These are phyloP conservation scores for Metschnikowia baotianmanensis DNA, from an alignment of 805 yeast species.

Conservation along the genomic window DNA sequence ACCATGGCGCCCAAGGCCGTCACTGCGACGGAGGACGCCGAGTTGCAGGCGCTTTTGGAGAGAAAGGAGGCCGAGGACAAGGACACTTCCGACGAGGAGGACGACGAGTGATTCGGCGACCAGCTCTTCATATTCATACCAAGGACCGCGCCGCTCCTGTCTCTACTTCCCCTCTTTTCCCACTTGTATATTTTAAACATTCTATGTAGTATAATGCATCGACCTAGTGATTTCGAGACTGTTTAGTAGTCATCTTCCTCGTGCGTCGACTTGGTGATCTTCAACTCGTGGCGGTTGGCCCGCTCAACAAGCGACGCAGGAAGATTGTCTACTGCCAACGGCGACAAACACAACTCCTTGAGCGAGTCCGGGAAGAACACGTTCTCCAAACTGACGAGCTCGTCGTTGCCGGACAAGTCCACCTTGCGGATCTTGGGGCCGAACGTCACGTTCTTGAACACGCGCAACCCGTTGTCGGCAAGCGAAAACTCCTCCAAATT, in stretches of 20 bases:
- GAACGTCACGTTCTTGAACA: constrained; percentile 36
- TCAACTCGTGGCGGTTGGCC: constrained; percentile 35
- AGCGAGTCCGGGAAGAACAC: constrained; percentile 38
- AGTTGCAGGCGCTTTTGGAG: constrained; percentile 92
- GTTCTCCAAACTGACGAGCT: constrained; percentile 36
- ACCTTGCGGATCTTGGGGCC: constrained; percentile 33
- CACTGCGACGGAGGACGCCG: constrained; percentile 97
- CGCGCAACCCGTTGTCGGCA: constrained; percentile 38
- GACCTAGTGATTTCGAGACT: constrained; percentile 3
- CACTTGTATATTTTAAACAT: constrained; percentile 16
- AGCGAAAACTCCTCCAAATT: constrained; percentile 31
- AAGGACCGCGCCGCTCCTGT: not conserved
- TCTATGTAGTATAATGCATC: constrained; percentile 11
- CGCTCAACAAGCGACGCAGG: constrained; percentile 39
- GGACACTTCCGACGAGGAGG: constrained; percentile 80
- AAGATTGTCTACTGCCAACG: constrained; percentile 32
- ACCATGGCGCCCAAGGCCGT: constrained; percentile 99
- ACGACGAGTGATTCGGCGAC: constrained; percentile 32
- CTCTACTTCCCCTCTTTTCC: not conserved
- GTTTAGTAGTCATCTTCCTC: too few relatives aligned
- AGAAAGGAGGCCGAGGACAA: constrained; percentile 86
- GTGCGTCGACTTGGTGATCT: constrained; percentile 26
- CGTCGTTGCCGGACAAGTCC: constrained; percentile 43
- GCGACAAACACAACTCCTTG: constrained; percentile 35
- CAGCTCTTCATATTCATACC: too few relatives aligned